Conservation (phyloP, 768 basidiomycete species). For the Termitomyces sp. region DNA sequence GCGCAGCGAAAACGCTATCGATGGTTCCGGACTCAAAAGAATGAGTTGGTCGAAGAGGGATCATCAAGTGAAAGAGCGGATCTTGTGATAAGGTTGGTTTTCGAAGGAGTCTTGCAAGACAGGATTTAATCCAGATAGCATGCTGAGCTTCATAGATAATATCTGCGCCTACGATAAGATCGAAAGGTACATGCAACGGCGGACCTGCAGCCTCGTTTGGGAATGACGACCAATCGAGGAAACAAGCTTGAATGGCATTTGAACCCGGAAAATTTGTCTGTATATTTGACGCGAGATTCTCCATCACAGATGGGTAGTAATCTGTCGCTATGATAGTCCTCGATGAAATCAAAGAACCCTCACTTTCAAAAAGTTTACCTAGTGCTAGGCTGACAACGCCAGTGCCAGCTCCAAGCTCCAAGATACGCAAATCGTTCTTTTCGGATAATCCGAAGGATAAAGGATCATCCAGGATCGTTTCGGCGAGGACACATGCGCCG, state of each 20-base stretch:
- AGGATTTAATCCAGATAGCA: constrained; percentile 62
- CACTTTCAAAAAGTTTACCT: constrained; percentile 37
- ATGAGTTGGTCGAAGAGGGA: constrained; percentile 71
- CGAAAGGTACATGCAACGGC: constrained; percentile 42
- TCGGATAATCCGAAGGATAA: constrained; percentile 37
- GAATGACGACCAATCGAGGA: constrained; percentile 62
- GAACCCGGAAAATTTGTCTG: constrained; percentile 40
- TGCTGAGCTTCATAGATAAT: constrained; percentile 74
- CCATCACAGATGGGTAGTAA: constrained; percentile 68
- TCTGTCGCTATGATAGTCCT: constrained; percentile 60
- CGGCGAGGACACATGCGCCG: constrained; percentile 73
- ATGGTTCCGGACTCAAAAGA: constrained; percentile 51
- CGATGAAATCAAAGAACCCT: background rate
- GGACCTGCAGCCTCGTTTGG: constrained; percentile 1
- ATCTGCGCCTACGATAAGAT: constrained; percentile 77
- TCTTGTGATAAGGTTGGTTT: constrained; percentile 16
- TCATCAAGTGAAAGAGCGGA: constrained; percentile 61
- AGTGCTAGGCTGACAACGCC: constrained; percentile 68
- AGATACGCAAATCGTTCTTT: constrained; percentile 32
- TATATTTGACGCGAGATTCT: constrained; percentile 64
- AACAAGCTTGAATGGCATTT: constrained; percentile 12
- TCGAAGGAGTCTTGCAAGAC: constrained; percentile 46
- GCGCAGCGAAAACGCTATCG: constrained; percentile 44
- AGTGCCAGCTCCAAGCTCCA: constrained; percentile 85
- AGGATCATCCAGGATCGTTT: constrained; percentile 61